Conservation (phyloP, 2,329 filamentous ascomycete genomes). For the Xylariales sp. region DNA sequence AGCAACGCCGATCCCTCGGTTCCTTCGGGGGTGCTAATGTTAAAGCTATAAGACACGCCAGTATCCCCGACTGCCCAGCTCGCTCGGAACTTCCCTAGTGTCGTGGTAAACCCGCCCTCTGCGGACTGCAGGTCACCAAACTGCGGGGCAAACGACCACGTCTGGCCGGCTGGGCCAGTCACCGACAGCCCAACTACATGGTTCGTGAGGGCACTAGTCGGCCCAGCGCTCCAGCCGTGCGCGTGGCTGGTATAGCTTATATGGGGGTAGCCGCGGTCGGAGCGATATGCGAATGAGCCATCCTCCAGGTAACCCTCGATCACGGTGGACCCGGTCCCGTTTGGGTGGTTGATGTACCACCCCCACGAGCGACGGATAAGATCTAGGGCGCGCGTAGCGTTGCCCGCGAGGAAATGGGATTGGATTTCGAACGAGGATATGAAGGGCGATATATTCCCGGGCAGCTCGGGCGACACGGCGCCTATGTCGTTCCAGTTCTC, state of each 20-base stretch:
- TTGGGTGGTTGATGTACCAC: constrained; percentile 67
- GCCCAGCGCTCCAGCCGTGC: constrained; percentile 64
- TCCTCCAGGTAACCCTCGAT: constrained; percentile 69
- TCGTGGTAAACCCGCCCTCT: constrained; percentile 56
- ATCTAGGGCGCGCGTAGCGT: constrained; percentile 62
- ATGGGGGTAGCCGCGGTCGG: constrained; percentile 62
- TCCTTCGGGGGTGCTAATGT: constrained; percentile 11
- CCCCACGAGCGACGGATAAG: constrained; percentile 69
- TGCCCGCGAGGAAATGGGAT: constrained; percentile 62
- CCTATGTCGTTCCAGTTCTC: constrained; percentile 63
- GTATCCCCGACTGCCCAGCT: constrained; percentile 5
- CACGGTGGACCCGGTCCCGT: constrained; percentile 68
- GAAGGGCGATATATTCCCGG: constrained; percentile 68
- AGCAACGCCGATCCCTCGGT: constrained; percentile 16
- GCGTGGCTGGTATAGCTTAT: constrained; percentile 58
- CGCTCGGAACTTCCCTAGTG: constrained; percentile 50
- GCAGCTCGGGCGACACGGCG: constrained; percentile 61
- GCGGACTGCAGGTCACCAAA: constrained; percentile 53
- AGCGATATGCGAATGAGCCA: constrained; percentile 68
- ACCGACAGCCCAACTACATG: constrained; percentile 58
- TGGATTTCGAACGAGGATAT: constrained; percentile 70
- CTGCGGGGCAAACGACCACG: constrained; percentile 55
- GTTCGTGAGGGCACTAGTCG: constrained; percentile 59
- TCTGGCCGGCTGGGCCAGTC: constrained; percentile 50
- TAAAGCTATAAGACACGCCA: constrained; percentile 9